Conservation (phyloP, 1,284 basidiomycete species). For the Ustilago lituana region DNA sequence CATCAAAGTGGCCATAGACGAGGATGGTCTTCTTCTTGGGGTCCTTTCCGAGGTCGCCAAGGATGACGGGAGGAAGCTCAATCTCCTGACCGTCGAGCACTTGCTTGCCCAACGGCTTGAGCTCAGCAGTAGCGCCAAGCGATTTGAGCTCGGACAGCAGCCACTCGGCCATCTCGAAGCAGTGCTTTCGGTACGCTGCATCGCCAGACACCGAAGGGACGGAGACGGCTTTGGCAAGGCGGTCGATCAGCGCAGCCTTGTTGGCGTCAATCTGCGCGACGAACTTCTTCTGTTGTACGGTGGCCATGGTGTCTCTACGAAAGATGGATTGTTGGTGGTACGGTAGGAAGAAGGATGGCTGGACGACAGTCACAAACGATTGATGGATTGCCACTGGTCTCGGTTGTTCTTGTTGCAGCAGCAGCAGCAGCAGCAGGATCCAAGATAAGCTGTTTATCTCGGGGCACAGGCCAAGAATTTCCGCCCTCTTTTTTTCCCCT, state of each 20-base stretch:
- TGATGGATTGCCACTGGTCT: neutral
- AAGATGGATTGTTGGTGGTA: neutral
- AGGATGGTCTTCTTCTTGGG: slow-evolving; percentile 85
- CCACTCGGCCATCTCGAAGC: slow-evolving; percentile 65
- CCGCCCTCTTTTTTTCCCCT: no score
- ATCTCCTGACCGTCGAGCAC: slow-evolving; percentile 80
- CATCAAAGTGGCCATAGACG: slow-evolving; percentile 77
- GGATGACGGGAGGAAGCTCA: slow-evolving; percentile 84
- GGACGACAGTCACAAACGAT: slow-evolving; percentile 4
- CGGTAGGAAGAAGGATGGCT: neutral
- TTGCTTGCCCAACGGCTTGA: slow-evolving; percentile 75
- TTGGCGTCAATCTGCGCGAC: slow-evolving; percentile 63
- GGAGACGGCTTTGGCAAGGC: slow-evolving; percentile 62
- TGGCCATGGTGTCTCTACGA: slow-evolving; percentile 34
- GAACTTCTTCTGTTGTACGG: slow-evolving; percentile 53
- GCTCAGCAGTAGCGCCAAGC: slow-evolving; percentile 59
- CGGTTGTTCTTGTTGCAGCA: neutral
- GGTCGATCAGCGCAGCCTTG: slow-evolving; percentile 57
- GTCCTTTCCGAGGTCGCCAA: slow-evolving; percentile 80
- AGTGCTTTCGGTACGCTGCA: slow-evolving; percentile 62
- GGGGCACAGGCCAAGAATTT: slow-evolving; percentile 16
- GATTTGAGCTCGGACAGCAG: slow-evolving; percentile 57
- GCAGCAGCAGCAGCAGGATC: neutral
- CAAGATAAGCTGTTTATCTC: neutral
- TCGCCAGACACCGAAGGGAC: slow-evolving; percentile 66